Percentiles rank a stretch among this genome's conserved stretches.
phyloP scores from a whole-genome alignment of 495 filamentous ascomycete genomes.

The Lasiosphaeria ovina region DNA sequence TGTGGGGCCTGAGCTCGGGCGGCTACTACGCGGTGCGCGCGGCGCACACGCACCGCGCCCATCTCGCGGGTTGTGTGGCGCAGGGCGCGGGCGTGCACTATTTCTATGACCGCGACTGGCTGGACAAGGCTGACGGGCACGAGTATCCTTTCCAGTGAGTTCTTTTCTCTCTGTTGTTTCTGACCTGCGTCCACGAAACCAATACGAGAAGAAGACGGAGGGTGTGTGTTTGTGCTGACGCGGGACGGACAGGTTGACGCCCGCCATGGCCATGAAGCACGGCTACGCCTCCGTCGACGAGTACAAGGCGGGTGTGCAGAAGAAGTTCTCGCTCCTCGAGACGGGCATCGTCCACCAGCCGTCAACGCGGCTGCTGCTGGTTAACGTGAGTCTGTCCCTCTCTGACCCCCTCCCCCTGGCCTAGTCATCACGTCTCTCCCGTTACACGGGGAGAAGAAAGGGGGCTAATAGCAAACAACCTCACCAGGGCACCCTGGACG shows the following conservation, averaged over 20 bases:
- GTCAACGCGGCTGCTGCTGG: conserved; percentile 61
- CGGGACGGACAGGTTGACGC: conserved; percentile 47
- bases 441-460: neutral
- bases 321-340: conserved; percentile 72
- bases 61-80: conserved; percentile 60
- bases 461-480: neutral
- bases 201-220: neutral
- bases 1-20: conserved; percentile 72
- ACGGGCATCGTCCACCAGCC: conserved; percentile 64
- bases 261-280: conserved; percentile 67
- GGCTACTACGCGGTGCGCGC: conserved; percentile 76
- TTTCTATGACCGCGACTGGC: conserved; percentile 65
- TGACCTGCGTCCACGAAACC: neutral
- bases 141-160: conserved; percentile 75
- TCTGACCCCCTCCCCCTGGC: too few relatives aligned
- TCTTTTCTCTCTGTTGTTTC: conserved; percentile 2
- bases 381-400: conserved; percentile 55
- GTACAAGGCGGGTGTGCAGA: conserved; percentile 59
- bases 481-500: conserved; percentile 62
- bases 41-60: conserved; percentile 65
- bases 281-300: conserved; percentile 61
- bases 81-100: conserved; percentile 71
- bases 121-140: conserved; percentile 64
- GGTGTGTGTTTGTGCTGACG: conserved; percentile 2
- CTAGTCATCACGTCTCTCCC: too few relatives aligned